Conservation (phyloP, 1,284 basidiomycete species). For the Fomes fomentarius region DNA sequence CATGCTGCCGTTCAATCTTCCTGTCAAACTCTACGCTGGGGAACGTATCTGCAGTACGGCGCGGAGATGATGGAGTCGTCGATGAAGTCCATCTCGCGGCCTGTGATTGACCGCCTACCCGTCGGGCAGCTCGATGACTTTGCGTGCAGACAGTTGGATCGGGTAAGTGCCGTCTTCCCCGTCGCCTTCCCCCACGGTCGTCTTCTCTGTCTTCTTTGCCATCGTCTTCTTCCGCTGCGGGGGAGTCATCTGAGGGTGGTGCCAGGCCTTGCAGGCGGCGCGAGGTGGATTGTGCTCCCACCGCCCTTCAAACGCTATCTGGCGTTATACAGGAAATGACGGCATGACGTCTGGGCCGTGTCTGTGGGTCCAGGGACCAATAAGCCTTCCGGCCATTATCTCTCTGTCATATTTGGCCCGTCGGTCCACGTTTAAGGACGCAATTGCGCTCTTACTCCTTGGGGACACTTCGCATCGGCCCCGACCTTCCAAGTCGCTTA, state of each 20-base stretch:
- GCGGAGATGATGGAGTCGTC: slow-evolving; percentile 88
- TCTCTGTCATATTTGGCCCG: not conserved
- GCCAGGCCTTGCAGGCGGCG: slow-evolving; percentile 14
- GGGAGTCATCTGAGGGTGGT: slow-evolving; percentile 15
- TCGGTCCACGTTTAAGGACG: slow-evolving; percentile 1
- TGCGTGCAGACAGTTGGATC: slow-evolving; percentile 84
- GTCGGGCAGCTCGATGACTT: slow-evolving; percentile 86
- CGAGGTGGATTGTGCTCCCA: slow-evolving; percentile 7
- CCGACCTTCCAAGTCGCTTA: too few relatives aligned
- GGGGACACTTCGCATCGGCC: too few relatives aligned
- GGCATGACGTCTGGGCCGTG: slow-evolving; percentile 5
- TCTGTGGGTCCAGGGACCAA: not conserved
- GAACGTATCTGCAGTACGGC: slow-evolving; percentile 61
- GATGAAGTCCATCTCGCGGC: slow-evolving; percentile 80
- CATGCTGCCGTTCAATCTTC: not conserved
- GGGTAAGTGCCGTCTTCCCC: slow-evolving; percentile 48
- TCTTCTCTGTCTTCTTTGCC: not conserved
- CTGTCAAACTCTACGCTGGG: not conserved
- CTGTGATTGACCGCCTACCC: slow-evolving; percentile 82
- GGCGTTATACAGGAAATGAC: not conserved
- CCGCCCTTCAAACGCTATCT: slow-evolving; percentile 1
- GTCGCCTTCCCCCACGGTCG: not conserved
- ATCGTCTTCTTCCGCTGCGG: not conserved
- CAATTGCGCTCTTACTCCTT: not conserved
- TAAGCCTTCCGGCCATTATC: slow-evolving; percentile 5